A percentile compares a stretch with the other conserved stretches of the same genome.
Conservation (phyloP, 225 moss, liverwort and hornwort species). For the Polytrichum commune region DNA sequence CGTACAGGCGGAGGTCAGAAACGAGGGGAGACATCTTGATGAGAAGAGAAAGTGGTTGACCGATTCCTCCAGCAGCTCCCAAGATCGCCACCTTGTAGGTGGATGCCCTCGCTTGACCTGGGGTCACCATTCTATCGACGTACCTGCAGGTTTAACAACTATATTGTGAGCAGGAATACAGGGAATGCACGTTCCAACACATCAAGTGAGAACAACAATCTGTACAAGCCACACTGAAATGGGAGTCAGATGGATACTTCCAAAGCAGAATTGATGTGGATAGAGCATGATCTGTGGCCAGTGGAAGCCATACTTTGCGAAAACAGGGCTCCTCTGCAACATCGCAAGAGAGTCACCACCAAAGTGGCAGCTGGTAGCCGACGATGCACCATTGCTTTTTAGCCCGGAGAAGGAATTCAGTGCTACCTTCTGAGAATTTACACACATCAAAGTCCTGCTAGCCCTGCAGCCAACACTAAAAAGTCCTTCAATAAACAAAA, state of each 20-base stretch:
- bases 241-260: too few species aligned
- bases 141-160: neutral
- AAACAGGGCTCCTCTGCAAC: conserved; percentile 10
- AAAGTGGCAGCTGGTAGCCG: conserved; percentile 9
- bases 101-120: conserved; percentile 65
- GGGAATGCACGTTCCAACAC: too few species aligned
- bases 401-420: conserved; percentile 23
- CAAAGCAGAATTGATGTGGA: too few species aligned
- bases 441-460: neutral
- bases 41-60: conserved; percentile 85
- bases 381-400: conserved; percentile 5
- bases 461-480: neutral
- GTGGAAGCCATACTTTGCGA: conserved; percentile 1
- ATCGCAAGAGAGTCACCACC: conserved; percentile 18
- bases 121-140: conserved; percentile 12
- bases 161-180: too few species aligned
- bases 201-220: too few species aligned
- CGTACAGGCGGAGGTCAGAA: conserved; percentile 70
- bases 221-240: too few species aligned
- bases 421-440: conserved; percentile 9
- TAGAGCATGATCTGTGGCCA: too few species aligned
- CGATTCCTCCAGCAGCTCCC: conserved; percentile 92
- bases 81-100: conserved; percentile 87
- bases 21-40: conserved; percentile 96
- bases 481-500: too few species aligned